A percentile compares a stretch with the other conserved stretches of the same genome.
These are phyloP conservation scores for Funneliformis caledonium DNA, from an alignment of 371 early-diverging fungal genomes.

Conservation along the genomic window DNA sequence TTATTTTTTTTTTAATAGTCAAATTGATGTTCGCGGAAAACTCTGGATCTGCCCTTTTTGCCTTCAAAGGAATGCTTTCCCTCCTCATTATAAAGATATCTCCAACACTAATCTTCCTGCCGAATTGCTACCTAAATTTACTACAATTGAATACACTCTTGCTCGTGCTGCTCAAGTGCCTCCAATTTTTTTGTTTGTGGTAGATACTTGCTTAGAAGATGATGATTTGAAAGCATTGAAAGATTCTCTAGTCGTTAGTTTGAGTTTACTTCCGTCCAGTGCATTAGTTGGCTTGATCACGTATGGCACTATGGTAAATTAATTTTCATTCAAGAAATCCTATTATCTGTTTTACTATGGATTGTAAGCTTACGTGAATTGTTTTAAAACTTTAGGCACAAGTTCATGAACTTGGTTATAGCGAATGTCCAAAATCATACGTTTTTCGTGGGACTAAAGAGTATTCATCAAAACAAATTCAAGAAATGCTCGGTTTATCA, in stretches of 20 bases:
- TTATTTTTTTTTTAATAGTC: constrained; percentile 55
- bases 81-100: constrained; percentile 98
- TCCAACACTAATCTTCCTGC: constrained; percentile 94
- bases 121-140: constrained; percentile 94
- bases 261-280: constrained; percentile 92
- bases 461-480: constrained; percentile 92
- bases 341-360: constrained; percentile 41
- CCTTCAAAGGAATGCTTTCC: constrained; percentile 95
- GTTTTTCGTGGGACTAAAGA: constrained; percentile 98
- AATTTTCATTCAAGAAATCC: not conserved
- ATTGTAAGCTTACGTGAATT: not conserved
- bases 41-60: constrained; percentile 99
- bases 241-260: constrained; percentile 88
- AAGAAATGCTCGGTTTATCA: constrained; percentile 91
- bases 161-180: constrained; percentile 80
- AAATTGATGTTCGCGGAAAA: constrained; percentile 93
- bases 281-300: constrained; percentile 97
- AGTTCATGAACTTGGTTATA: constrained; percentile 94
- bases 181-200: constrained; percentile 97
- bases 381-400: constrained; percentile 62
- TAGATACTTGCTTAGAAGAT: constrained; percentile 96
- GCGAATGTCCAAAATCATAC: constrained; percentile 95
- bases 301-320: constrained; percentile 97
- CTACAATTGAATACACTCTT: constrained; percentile 98
- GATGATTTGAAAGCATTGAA: constrained; percentile 97